phyloP scores from a whole-genome alignment of 2,329 filamentous ascomycete species.

The Fusarium acutatum region DNA sequence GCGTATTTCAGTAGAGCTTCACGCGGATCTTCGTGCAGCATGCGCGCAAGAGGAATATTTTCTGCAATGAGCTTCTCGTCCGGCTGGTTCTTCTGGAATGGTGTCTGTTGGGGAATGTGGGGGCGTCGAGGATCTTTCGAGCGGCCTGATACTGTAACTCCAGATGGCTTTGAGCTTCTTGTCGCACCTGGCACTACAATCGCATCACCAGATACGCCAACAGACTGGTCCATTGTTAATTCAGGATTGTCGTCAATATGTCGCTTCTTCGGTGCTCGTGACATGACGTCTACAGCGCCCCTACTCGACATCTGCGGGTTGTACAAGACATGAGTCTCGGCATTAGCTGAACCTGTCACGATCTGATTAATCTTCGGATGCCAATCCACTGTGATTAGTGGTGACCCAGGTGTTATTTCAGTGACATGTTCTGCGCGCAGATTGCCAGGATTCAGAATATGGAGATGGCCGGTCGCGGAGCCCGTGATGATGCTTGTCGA shows the following conservation, averaged over 20 bases:
- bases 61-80: constrained; percentile 90
- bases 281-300: constrained; percentile 90
- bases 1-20: constrained; percentile 96
- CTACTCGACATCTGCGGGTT: constrained; percentile 82
- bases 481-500: constrained; percentile 88
- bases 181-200: constrained; percentile 76
- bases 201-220: constrained; percentile 83
- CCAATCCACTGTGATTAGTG: constrained; percentile 88
- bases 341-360: constrained; percentile 90
- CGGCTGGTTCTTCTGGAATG: constrained; percentile 89
- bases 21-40: constrained; percentile 95
- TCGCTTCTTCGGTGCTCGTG: constrained; percentile 89
- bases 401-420: constrained; percentile 83
- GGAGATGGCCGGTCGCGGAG: constrained; percentile 83
- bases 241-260: constrained; percentile 94
- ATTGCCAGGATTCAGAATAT: constrained; percentile 94
- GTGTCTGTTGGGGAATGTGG: constrained; percentile 84
- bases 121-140: constrained; percentile 83
- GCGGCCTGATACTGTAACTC: constrained; percentile 80
- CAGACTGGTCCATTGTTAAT: constrained; percentile 83
- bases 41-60: constrained; percentile 87
- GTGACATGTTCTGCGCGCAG: constrained; percentile 85
- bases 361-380: constrained; percentile 97
- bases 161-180: constrained; percentile 63
- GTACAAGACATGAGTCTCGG: constrained; percentile 89